Percentiles rank a stretch among this genome's conserved stretches.
phyloP scores from a whole-genome alignment of 352 stramenopile species.

The Phytophthora kernoviae region DNA sequence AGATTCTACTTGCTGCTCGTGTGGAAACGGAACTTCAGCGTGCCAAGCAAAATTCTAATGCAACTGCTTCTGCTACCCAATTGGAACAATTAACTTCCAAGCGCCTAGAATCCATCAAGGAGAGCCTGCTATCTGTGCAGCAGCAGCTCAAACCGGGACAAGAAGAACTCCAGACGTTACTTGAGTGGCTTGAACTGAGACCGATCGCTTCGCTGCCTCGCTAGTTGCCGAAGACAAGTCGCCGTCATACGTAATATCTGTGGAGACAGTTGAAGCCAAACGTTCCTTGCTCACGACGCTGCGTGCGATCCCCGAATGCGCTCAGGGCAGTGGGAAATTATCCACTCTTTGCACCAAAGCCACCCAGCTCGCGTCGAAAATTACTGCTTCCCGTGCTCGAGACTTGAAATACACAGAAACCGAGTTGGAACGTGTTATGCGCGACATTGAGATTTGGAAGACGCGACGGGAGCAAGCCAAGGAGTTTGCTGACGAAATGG shows the following conservation, averaged over 20 bases:
- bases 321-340: constrained; percentile 51
- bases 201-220: constrained; percentile 42
- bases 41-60: constrained; percentile 23
- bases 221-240: constrained; percentile 23
- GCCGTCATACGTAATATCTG: constrained; percentile 16
- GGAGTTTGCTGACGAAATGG: constrained; percentile 60
- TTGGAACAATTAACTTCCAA: constrained; percentile 15
- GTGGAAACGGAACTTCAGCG: constrained; percentile 50
- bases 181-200: constrained; percentile 53
- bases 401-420: constrained; percentile 60
- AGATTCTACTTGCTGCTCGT: constrained; percentile 42
- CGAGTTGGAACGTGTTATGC: constrained; percentile 56
- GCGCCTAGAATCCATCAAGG: constrained; percentile 47
- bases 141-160: constrained; percentile 52
- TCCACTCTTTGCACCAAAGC: constrained; percentile 51
- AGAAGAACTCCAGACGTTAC: constrained; percentile 48
- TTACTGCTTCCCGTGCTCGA: constrained; percentile 50
- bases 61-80: background rate
- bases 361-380: constrained; percentile 43
- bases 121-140: constrained; percentile 47
- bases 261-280: constrained; percentile 25
- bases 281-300: constrained; percentile 22
- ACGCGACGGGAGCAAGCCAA: constrained; percentile 55
- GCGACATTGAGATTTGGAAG: constrained; percentile 77
- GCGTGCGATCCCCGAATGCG: constrained; percentile 49